Conservation (phyloP, 1,284 basidiomycete genomes). For the Fomitopsis betulina region DNA sequence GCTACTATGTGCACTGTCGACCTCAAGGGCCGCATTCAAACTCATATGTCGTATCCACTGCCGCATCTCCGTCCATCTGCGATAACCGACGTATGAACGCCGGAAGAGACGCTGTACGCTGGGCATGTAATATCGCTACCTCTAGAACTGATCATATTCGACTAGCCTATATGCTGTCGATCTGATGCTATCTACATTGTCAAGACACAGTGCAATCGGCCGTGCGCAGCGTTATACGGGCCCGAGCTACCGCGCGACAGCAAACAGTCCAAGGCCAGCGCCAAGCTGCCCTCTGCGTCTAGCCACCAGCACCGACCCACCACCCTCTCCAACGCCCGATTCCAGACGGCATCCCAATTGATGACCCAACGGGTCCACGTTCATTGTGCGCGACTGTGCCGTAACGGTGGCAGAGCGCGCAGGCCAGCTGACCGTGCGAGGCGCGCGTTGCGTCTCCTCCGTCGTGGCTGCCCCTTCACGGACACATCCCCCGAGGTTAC, state of each 20-base stretch:
- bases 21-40: not conserved
- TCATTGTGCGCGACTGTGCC: not conserved
- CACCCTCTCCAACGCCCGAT: not conserved
- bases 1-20: not conserved
- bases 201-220: not conserved
- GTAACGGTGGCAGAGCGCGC: not conserved
- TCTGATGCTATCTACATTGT: not conserved
- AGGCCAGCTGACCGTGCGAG: not conserved
- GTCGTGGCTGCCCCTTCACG: not conserved
- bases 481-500: not conserved
- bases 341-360: not conserved
- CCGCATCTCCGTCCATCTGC: not conserved
- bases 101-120: not conserved
- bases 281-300: too few relatives aligned
- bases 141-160: not conserved
- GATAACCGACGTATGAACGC: not conserved
- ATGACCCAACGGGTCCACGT: not conserved
- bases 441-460: not conserved
- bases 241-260: too few relatives aligned
- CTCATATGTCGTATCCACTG: not conserved
- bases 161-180: not conserved
- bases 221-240: too few relatives aligned
- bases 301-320: too few relatives aligned
- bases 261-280: too few relatives aligned
- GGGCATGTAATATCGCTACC: not conserved